phyloP scores from a whole-genome alignment of 2,329 filamentous ascomycete species.

The Pseudogymnoascus sp. region DNA sequence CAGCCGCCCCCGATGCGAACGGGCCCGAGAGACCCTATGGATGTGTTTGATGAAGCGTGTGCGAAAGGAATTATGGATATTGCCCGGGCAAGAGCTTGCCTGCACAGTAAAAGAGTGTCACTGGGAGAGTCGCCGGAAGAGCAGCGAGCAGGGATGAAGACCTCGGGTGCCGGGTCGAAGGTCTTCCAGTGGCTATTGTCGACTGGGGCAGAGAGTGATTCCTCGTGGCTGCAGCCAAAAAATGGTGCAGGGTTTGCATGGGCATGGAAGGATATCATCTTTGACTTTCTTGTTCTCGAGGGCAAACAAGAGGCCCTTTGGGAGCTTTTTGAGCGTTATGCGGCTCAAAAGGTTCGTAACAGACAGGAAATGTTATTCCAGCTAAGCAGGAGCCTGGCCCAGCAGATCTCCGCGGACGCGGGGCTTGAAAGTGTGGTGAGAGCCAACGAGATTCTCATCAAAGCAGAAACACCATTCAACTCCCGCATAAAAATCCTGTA shows the following conservation, averaged over 20 bases:
- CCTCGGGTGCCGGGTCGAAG: slow-evolving; percentile 24
- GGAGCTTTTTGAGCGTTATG: slow-evolving; percentile 20
- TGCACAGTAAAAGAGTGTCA: slow-evolving; percentile 17
- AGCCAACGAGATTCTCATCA: slow-evolving; percentile 16
- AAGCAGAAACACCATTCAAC: slow-evolving; percentile 11
- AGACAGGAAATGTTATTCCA: background rate
- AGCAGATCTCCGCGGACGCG: slow-evolving; percentile 7
- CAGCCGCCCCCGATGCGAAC: background rate
- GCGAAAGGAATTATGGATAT: slow-evolving; percentile 25
- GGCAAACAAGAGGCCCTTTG: slow-evolving; percentile 21
- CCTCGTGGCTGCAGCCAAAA: slow-evolving; percentile 18
- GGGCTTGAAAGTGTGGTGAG: slow-evolving; percentile 16
- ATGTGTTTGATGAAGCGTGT: slow-evolving; percentile 24
- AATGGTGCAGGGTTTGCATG: slow-evolving; percentile 14
- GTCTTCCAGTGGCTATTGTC: slow-evolving; percentile 26
- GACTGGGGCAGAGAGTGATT: slow-evolving; percentile 19
- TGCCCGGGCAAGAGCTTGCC: slow-evolving; percentile 19
- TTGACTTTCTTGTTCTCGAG: slow-evolving; percentile 27
- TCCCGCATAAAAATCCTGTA: background rate
- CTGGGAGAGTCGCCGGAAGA: slow-evolving; percentile 16
- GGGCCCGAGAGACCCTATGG: slow-evolving; percentile 21
- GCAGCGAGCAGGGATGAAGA: slow-evolving; percentile 20
- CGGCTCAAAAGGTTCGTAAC: background rate
- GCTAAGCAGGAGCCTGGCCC: slow-evolving; percentile 3
- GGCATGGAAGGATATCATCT: slow-evolving; percentile 13